Base-by-base conservation (phyloP, 2,329 filamentous ascomycete genomes). In the Coniella vitis region DNA sequence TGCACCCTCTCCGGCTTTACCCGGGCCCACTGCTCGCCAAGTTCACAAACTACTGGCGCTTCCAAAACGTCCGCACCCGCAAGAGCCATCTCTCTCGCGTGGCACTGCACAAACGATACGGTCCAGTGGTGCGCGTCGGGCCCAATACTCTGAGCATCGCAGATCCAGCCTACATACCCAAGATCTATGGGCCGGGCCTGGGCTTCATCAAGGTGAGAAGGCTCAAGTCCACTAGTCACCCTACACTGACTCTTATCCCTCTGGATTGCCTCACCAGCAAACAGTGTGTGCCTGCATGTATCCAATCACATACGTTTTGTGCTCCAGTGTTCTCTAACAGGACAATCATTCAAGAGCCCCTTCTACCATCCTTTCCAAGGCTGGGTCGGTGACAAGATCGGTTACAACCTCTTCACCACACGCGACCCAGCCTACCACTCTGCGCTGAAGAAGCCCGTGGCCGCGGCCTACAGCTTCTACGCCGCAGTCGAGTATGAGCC, bases 371-470 rank as follows among this genome's bases (percentile, higher is more conserved):
- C 46, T 17, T 38, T 38, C 19, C 37, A 52, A 19, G 40, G 43
- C 35, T 47, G 36, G 13, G 46, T 43, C 17, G 21, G 34, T 14
- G 43, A 38, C n/a, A 51, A 37, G 16, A 41, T 51, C 22, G 37
- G 46, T 13, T 38, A 38, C 12, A 51, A 38, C 7, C 45, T 48
- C 17, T 51, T 51, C 32, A 47, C 45, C n/a, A 51, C 44, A 8
- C 25, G 44, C 19, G 43, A 21, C 34, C 31, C 46, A 21, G 22
- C 38, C 16, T 47, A 51, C 40, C 49, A 51, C 39, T 43, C 38
- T 20, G 36, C 32, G 5, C 44, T 47, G 35, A 51, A 51, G 45
- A 29, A 34, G 17, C 41, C 35, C 7, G 48, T 44, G 16, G 47
- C 47, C 21, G 40, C 17, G 9, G 45, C 44, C n/a, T 51, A 43